Conservation (phyloP, 176 grass and related monocot species). For the Themeda triandra region DNA sequence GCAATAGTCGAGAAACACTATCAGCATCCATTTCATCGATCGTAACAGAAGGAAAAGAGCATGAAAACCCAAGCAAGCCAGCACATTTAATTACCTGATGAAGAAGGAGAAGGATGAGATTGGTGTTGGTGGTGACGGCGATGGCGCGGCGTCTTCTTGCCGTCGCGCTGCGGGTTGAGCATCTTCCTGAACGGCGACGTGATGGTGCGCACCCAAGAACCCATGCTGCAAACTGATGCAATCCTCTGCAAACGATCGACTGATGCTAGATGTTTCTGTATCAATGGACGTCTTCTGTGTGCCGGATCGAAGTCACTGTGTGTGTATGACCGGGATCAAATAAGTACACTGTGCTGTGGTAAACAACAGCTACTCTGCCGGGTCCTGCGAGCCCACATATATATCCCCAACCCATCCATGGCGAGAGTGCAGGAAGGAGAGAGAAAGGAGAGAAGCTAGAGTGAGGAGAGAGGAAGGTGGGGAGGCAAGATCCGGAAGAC, state of each 20-base stretch:
- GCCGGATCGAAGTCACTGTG: neutral
- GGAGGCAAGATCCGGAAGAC: conserved; percentile 65
- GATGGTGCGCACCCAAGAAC: conserved; percentile 68
- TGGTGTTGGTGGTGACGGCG: neutral
- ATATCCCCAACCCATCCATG: neutral
- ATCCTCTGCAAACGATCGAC: too few relatives aligned
- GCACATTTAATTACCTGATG: neutral
- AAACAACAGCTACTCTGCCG: conserved; percentile 6
- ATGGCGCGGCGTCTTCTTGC: conserved; percentile 37
- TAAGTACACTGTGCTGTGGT: conserved; percentile 20
- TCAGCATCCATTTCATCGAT: neutral
- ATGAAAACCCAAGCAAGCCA: neutral
- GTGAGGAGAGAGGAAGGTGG: neutral
- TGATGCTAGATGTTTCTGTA: neutral
- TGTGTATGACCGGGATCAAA: neutral
- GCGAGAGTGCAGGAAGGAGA: neutral
- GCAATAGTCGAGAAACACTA: neutral
- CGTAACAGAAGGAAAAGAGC: neutral
- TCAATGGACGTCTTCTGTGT: neutral
- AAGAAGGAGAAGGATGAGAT: neutral
- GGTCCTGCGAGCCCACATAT: conserved; percentile 13
- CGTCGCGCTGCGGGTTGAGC: conserved; percentile 30
- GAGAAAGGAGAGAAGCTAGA: neutral
- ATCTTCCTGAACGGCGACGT: conserved; percentile 58
- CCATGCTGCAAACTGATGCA: neutral